These are phyloP conservation scores for Fusarium algeriense DNA, from an alignment of 2,329 filamentous ascomycete genomes.

Conservation along the genomic window DNA sequence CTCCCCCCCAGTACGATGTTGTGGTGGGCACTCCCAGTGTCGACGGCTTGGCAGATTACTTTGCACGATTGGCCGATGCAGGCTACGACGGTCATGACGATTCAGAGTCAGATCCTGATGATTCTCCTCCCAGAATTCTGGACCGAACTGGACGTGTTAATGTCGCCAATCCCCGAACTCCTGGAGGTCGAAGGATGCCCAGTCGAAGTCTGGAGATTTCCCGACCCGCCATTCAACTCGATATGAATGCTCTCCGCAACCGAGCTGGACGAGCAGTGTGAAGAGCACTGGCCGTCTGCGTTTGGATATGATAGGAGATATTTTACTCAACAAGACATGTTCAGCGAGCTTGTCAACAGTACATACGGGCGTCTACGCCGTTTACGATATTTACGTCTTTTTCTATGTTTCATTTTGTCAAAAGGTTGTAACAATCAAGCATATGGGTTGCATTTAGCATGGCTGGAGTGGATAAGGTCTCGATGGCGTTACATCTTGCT, in stretches of 20 bases:
- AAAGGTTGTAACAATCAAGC: constrained; percentile 33
- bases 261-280: constrained; percentile 44
- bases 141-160: constrained; percentile 68
- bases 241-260: constrained; percentile 43
- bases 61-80: constrained; percentile 80
- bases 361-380: constrained; percentile 21
- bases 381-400: constrained; percentile 34
- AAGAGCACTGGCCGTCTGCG: constrained; percentile 41
- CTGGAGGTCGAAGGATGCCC: constrained; percentile 64
- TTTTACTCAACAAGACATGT: background rate
- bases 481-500: constrained; percentile 38
- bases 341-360: constrained; percentile 1
- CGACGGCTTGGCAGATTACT: constrained; percentile 85
- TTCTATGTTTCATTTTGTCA: constrained; percentile 37
- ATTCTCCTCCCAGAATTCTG: constrained; percentile 60
- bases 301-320: constrained; percentile 32
- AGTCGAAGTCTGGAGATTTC: constrained; percentile 69
- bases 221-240: constrained; percentile 51
- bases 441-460: constrained; percentile 39
- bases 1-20: constrained; percentile 85
- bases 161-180: constrained; percentile 68
- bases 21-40: constrained; percentile 78
- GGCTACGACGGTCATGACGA: constrained; percentile 62
- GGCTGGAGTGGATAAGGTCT: constrained; percentile 28
- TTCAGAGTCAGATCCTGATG: constrained; percentile 58